These are phyloP conservation scores for Bacidia rubella DNA, from an alignment of 495 filamentous ascomycete species.

Conservation along the genomic window DNA sequence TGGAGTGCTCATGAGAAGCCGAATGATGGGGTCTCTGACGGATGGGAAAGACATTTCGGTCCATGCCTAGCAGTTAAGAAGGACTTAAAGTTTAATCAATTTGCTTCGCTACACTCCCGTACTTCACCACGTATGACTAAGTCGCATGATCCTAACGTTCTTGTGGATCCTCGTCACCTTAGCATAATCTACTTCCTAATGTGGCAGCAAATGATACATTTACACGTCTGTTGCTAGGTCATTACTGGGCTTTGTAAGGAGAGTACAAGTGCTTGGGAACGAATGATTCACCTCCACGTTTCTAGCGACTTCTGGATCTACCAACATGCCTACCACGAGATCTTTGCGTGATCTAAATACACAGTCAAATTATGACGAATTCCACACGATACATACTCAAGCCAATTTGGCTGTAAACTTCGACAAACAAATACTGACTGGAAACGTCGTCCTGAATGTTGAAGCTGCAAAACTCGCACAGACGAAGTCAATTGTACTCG, in stretches of 20 bases:
- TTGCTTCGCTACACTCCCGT: too few species aligned
- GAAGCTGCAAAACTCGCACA: slow-evolving; percentile 55
- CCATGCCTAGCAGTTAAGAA: not conserved
- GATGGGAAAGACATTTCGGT: not conserved
- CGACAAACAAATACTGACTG: slow-evolving; percentile 53
- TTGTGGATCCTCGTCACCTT: too few species aligned
- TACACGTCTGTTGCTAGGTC: too few species aligned
- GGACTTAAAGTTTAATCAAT: not conserved
- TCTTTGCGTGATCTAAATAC: slow-evolving; percentile 75
- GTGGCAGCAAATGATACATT: too few species aligned
- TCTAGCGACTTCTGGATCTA: too few species aligned
- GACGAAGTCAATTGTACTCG: slow-evolving; percentile 65
- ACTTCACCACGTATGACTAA: too few species aligned
- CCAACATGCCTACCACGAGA: slow-evolving; percentile 23
- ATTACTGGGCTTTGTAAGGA: too few species aligned
- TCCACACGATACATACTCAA: slow-evolving; percentile 64
- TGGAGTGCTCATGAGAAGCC: slow-evolving; percentile 12
- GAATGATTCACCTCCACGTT: too few species aligned
- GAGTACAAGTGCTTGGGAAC: too few species aligned
- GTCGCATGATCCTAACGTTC: too few species aligned
- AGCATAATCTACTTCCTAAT: too few species aligned
- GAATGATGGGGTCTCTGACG: slow-evolving; percentile 19
- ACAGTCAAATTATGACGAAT: slow-evolving; percentile 78
- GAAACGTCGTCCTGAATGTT: slow-evolving; percentile 60
- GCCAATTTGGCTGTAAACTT: slow-evolving; percentile 75